Conservation (phyloP, 345 rosid species). For the Rhodomyrtus tomentosa region DNA sequence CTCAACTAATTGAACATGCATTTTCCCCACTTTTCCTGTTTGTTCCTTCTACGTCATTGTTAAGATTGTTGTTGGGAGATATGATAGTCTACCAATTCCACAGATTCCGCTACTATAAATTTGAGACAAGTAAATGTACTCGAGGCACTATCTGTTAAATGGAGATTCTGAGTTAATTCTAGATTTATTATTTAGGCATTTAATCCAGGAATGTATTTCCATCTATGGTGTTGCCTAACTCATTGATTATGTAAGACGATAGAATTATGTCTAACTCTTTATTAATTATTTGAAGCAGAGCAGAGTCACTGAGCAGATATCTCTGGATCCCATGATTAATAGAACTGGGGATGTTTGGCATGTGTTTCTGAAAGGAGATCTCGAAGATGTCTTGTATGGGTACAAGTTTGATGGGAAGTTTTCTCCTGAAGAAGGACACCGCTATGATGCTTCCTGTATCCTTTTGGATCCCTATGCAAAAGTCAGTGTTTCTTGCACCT, state of each 20-base stretch:
- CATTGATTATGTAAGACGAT: not conserved
- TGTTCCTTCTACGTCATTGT: not conserved
- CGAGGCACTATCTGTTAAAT: not conserved
- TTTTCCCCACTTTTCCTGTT: not conserved
- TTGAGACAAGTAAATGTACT: not conserved
- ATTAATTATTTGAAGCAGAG: slow-evolving; percentile 29
- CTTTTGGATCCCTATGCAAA: slow-evolving; percentile 91
- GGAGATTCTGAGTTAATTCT: not conserved
- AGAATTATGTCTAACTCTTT: not conserved
- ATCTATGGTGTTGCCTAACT: not conserved
- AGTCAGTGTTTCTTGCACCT: slow-evolving; percentile 17
- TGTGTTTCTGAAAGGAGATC: slow-evolving; percentile 59
- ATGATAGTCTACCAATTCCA: not conserved
- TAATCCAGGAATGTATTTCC: not conserved
- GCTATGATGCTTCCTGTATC: slow-evolving; percentile 39
- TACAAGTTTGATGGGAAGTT: slow-evolving; percentile 68
- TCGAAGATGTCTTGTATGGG: slow-evolving; percentile 64
- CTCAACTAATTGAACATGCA: not conserved
- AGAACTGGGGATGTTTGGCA: slow-evolving; percentile 90
- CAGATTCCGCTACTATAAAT: not conserved
- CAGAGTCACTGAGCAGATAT: slow-evolving; percentile 55
- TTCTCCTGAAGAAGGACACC: slow-evolving; percentile 67
- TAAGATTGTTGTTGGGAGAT: not conserved
- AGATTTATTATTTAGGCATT: not conserved
- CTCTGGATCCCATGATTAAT: slow-evolving; percentile 53